These are phyloP conservation scores for Selenicereus undatus DNA, from an alignment of 148 eudicot genomes.

Conservation along the genomic window DNA sequence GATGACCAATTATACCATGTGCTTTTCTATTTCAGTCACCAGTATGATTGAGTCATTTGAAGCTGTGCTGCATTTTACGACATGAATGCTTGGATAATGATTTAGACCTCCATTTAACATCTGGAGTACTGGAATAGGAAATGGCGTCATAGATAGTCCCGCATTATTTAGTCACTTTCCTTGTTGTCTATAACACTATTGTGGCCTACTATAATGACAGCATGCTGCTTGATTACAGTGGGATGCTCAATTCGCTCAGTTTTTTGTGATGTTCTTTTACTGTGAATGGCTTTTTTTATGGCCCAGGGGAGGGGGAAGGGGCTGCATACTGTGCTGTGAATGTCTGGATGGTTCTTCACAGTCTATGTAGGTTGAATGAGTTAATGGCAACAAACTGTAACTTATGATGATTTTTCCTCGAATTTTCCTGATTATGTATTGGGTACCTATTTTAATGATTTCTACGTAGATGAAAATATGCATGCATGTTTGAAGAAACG, in stretches of 20 bases:
- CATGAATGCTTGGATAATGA: background rate
- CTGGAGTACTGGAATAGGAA: background rate
- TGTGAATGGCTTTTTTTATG: no score
- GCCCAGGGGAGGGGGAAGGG: no score
- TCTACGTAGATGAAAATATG: no score
- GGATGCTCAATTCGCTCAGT: background rate
- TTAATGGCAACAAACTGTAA: no score
- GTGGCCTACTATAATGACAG: background rate
- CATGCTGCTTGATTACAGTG: background rate
- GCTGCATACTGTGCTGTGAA: background rate
- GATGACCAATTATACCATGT: background rate
- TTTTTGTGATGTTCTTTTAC: background rate
- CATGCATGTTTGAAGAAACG: no score
- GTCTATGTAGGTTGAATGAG: no score
- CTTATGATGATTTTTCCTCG: background rate
- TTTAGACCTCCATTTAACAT: background rate
- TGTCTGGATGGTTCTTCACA: background rate
- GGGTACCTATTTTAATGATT: no score
- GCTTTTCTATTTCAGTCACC: background rate
- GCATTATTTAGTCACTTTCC: background rate
- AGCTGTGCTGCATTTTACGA: background rate
- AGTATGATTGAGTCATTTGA: background rate
- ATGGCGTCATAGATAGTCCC: background rate
- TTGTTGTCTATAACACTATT: background rate
- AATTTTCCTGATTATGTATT: background rate